phyloP scores from a whole-genome alignment of 1,284 basidiomycete species.

The Cutaneotrichosporon mucoides region DNA sequence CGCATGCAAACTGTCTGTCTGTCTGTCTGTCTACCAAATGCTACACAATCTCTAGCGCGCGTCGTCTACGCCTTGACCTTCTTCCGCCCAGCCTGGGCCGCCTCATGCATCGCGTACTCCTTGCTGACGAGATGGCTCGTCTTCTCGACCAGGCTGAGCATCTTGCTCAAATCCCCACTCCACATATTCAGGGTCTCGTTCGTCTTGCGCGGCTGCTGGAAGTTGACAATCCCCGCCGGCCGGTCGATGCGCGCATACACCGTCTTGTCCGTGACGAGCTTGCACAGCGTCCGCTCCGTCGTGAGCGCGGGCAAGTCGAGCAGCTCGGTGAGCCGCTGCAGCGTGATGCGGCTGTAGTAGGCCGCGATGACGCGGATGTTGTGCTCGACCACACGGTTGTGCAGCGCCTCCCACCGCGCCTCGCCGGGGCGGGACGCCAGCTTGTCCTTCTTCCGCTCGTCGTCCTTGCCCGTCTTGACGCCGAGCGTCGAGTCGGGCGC shows the following conservation, averaged over 20 bases:
- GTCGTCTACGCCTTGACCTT: slow-evolving; percentile 29
- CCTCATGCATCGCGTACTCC: slow-evolving; percentile 49
- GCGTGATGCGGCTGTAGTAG: slow-evolving; percentile 92
- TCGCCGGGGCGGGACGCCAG: slow-evolving; percentile 50
- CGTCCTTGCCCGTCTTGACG: slow-evolving; percentile 35
- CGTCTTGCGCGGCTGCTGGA: slow-evolving; percentile 67
- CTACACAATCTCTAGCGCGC: slow-evolving; percentile 1
- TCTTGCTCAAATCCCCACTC: slow-evolving; percentile 90
- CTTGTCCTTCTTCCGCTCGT: slow-evolving; percentile 29
- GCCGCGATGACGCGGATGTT: slow-evolving; percentile 91
- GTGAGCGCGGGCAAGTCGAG: slow-evolving; percentile 77
- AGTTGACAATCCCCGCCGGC: slow-evolving; percentile 81
- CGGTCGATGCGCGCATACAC: slow-evolving; percentile 94
- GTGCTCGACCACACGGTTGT: slow-evolving; percentile 94
- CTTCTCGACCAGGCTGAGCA: slow-evolving; percentile 56
- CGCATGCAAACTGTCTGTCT: slow-evolving; percentile 1
- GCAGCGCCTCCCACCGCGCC: slow-evolving; percentile 90
- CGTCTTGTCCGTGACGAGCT: slow-evolving; percentile 83
- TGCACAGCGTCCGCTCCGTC: slow-evolving; percentile 82
- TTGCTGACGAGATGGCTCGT: slow-evolving; percentile 54
- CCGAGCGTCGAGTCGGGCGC: slow-evolving; percentile 48
- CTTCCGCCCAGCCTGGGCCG: slow-evolving; percentile 35
- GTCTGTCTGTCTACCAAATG: slow-evolving; percentile 3
- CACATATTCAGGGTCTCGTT: slow-evolving; percentile 95
- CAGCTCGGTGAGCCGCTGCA: slow-evolving; percentile 74